Evolutionary conservation across 1,139 yeast species (phyloP), one percentile per base, ranked within the genome.

Genomic region (Pneumocystis oryctolagi): DNA sequence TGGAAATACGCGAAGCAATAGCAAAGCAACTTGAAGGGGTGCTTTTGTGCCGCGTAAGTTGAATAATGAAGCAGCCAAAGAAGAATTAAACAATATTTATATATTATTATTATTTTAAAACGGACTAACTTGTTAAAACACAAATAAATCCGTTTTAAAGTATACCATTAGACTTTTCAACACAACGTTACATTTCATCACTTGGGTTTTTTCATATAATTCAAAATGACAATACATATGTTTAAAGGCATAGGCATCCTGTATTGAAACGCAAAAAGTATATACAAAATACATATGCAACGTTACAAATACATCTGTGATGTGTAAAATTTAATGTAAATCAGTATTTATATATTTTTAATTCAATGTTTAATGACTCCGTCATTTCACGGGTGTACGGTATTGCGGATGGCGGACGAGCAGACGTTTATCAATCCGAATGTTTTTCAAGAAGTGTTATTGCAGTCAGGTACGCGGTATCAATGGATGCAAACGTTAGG

Each of bases 1-100:
- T 85, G 60, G 78, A 87, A 69, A 89, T 88, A 64, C 89, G 87
- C 69, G 96, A 90, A 70, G 97, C 97, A 58, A 87, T 94, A 35
- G 80, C 82, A 68, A 84, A 81, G 72, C 82, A 84, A 65, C 72
- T 84, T 60, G 82, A 81, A 55, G 97, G 96, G 58, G 85, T 86
- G 76, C 84, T 89, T 31, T 78, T 90, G 67, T 88, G 95, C 73
- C 84, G 97, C 70, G 85, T 87, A 63, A 32, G 58, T 14, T 37
- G 18, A 37, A 2, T 2, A 2, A 3, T 3, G 37, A 9, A 6
- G 37, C 9, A 14, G n/a, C n/a, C n/a, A n/a, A n/a, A n/a, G n/a
- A n/a, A n/a, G n/a, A n/a, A n/a, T n/a, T n/a, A n/a, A n/a, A n/a
- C n/a, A n/a, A n/a, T n/a, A n/a, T n/a, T n/a, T n/a, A n/a, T n/a